phyloP scores from a whole-genome alignment of 1,284 basidiomycete species.

The Xanthoconium separans region DNA sequence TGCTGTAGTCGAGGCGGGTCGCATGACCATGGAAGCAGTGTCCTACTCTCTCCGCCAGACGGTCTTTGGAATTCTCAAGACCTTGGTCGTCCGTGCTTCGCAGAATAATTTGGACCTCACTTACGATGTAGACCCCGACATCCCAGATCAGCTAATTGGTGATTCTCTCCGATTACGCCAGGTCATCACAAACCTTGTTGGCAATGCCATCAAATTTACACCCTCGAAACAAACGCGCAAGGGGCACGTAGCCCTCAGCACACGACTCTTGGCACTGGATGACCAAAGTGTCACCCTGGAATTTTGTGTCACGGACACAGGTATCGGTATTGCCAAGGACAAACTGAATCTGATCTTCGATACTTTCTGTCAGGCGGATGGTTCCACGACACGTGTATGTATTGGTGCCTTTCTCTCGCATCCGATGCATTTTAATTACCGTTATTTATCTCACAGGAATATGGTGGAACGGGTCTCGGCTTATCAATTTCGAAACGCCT shows the following conservation, averaged over 20 bases:
- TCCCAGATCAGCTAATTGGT: constrained; percentile 96
- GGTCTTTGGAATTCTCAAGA: constrained; percentile 97
- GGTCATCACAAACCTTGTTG: constrained; percentile 94
- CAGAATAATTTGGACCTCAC: constrained; percentile 98
- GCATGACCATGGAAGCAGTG: constrained; percentile 99
- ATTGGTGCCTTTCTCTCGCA: constrained; percentile 5
- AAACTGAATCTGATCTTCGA: constrained; percentile 99
- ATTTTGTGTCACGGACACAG: constrained; percentile 97
- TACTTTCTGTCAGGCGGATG: constrained; percentile 99
- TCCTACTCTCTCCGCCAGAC: constrained; percentile 97
- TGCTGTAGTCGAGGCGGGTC: constrained; percentile 88
- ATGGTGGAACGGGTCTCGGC: constrained; percentile 97
- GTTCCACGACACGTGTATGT: constrained; percentile 82
- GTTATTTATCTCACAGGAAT: constrained; percentile 60
- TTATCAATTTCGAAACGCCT: constrained; percentile 94
- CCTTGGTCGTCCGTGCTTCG: constrained; percentile 95
- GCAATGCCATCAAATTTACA: constrained; percentile 96
- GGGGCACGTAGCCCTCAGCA: constrained; percentile 91
- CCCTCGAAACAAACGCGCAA: constrained; percentile 73
- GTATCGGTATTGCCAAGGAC: constrained; percentile 99
- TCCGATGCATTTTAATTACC: constrained; percentile 24
- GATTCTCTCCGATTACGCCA: constrained; percentile 93
- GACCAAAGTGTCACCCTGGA: constrained; percentile 86
- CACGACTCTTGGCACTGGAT: constrained; percentile 72
- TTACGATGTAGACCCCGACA: constrained; percentile 94